These are phyloP conservation scores for Barnettozyma botsteinii DNA, from an alignment of 805 yeast genomes.

Conservation along the genomic window DNA sequence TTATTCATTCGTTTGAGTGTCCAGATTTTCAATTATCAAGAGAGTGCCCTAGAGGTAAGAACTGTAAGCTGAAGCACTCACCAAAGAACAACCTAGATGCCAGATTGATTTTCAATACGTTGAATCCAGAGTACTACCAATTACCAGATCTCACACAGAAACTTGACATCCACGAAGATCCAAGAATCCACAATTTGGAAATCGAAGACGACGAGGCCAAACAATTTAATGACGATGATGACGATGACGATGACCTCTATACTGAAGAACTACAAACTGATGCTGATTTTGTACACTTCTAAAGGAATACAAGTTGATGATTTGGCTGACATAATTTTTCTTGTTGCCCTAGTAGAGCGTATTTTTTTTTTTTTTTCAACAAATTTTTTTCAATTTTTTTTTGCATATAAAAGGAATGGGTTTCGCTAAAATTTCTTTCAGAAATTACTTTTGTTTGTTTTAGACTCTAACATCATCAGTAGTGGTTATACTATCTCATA, in stretches of 20 bases:
- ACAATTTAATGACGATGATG: constrained; percentile 18
- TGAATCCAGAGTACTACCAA: constrained; percentile 17
- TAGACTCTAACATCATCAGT: constrained; percentile 51
- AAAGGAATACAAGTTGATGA: background rate
- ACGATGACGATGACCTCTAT: constrained; percentile 22
- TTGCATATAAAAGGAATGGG: constrained; percentile 25
- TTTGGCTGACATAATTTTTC: background rate
- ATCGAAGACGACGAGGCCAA: constrained; percentile 13
- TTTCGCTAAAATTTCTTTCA: constrained; percentile 20
- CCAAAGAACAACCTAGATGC: constrained; percentile 24
- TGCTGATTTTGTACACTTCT: constrained; percentile 26
- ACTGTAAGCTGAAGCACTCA: constrained; percentile 51
- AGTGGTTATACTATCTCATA: constrained; percentile 76
- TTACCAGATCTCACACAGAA: constrained; percentile 19
- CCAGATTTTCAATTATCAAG: constrained; percentile 68
- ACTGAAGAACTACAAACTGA: constrained; percentile 14
- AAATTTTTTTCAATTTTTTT: constrained; percentile 3
- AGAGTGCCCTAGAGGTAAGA: constrained; percentile 45
- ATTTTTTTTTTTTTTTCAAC: background rate
- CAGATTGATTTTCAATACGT: constrained; percentile 18
- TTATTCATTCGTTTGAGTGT: constrained; percentile 55
- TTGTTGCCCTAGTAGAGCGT: constrained; percentile 3
- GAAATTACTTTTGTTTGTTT: constrained; percentile 8
- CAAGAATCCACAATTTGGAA: constrained; percentile 21
- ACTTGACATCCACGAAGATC: constrained; percentile 16